Evolutionary conservation across 2,329 filamentous ascomycete species (phyloP), one percentile per base, ranked within the genome.

Genomic region (Pestalotiopsis sp.): DNA sequence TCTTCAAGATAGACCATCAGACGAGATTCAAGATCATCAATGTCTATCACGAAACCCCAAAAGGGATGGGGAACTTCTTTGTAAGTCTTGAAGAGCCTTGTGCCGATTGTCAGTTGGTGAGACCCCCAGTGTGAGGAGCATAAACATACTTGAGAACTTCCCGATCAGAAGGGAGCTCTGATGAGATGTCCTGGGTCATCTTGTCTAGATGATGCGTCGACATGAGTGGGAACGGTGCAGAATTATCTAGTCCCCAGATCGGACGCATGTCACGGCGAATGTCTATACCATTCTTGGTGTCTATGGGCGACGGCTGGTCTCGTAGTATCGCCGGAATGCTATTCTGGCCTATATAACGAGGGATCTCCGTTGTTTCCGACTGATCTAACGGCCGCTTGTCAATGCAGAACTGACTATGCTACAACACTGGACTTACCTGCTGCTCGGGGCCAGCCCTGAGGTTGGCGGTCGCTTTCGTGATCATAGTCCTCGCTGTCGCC

Each of bases 31-130:
- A 91, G 85, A 66, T 90, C 89, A 68, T 90, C 88, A 67, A 91
- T 88, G 72, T 91, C 89, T 68, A 90, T 85, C 20, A 91, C 87
- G 64, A 91, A 89, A 1, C 89, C 89, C 89, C 89, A 91, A 72
- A 91, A 91, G 1, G 88, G 88, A 63, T 91, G 89, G 1, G 89
- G 87, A 27, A 90, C 89, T 74, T 91, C 88, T 76, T 91, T 91
- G 80, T 91, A 91, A 2, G 89, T 88, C 59, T 87, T 85, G 74
- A 91, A 91, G 6, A 90, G 81, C 73, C 89, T 91, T 65, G 9
- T 12, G n/a, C 5, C 45, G 27, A 31, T 17, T 56, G 45, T 41
- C 23, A 23, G 41, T 68, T 9, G 4, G 4, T 20, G 31, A 11
- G 13, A 3, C 9, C 52, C 38, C 11, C 66, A 56, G 14, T 41